A percentile compares a stretch with the other conserved stretches of the same genome.
Conservation (phyloP, 2,329 filamentous ascomycete genomes). For the Plenodomus biglobosus region DNA sequence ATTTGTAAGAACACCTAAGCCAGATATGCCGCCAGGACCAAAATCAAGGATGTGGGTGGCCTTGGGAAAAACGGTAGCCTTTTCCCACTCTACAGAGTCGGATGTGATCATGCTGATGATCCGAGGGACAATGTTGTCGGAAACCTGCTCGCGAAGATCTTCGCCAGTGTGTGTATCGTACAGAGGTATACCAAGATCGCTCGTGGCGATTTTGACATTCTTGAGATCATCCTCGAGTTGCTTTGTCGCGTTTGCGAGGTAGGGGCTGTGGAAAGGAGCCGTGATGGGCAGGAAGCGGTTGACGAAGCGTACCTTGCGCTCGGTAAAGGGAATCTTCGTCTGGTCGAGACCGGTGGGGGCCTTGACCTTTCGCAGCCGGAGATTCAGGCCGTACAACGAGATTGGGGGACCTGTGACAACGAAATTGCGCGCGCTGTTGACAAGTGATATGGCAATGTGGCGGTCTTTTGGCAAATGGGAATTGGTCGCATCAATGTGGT, state of each 20-base stretch:
- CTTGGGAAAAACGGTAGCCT: slow-evolving; percentile 83
- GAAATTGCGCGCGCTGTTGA: slow-evolving; percentile 96
- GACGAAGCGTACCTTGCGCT: slow-evolving; percentile 94
- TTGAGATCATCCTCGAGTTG: slow-evolving; percentile 86
- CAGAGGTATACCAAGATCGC: slow-evolving; percentile 77
- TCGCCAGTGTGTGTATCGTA: slow-evolving; percentile 79
- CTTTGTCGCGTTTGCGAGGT: slow-evolving; percentile 77
- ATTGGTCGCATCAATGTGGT: slow-evolving; percentile 96
- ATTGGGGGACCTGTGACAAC: slow-evolving; percentile 96
- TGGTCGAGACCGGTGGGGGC: slow-evolving; percentile 97
- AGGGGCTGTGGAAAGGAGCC: slow-evolving; percentile 96
- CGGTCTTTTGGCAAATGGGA: slow-evolving; percentile 90
- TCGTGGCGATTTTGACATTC: slow-evolving; percentile 73
- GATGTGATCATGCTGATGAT: slow-evolving; percentile 92
- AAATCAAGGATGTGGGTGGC: slow-evolving; percentile 97
- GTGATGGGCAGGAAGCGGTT: slow-evolving; percentile 98
- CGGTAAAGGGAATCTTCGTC: slow-evolving; percentile 87
- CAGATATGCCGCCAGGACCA: slow-evolving; percentile 93
- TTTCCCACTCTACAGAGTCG: slow-evolving; percentile 94
- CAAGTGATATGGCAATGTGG: slow-evolving; percentile 90
- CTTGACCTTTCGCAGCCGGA: slow-evolving; percentile 94
- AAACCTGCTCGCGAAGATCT: slow-evolving; percentile 70
- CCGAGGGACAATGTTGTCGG: slow-evolving; percentile 78
- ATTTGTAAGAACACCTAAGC: slow-evolving; percentile 92
- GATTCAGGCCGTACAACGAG: slow-evolving; percentile 92